Evolutionary conservation across 2,329 filamentous ascomycete species (phyloP).

Genomic region (Aaosphaeria arxii): DNA sequence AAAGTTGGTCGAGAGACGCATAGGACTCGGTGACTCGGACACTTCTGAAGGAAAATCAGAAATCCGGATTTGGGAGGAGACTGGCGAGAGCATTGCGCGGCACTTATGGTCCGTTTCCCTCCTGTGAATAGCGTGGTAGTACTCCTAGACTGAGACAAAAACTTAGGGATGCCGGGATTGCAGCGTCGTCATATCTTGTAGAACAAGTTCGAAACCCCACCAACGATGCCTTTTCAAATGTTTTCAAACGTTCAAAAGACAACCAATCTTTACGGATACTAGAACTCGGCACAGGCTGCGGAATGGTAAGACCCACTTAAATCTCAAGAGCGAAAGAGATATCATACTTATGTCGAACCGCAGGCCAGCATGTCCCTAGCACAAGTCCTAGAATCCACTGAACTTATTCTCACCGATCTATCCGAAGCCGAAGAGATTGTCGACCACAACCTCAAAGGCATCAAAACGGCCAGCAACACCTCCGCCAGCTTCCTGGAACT

Average conservation of each 20-base stretch:
- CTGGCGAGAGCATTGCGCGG: slow-evolving; percentile 68
- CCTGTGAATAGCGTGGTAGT: background rate
- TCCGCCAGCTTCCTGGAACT: slow-evolving; percentile 51
- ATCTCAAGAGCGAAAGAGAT: background rate
- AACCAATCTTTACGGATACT: slow-evolving; percentile 44
- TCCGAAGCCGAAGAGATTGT: slow-evolving; percentile 62
- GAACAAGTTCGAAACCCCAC: background rate
- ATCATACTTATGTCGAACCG: background rate
- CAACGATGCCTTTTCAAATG: slow-evolving; percentile 23
- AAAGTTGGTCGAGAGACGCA: slow-evolving; percentile 55
- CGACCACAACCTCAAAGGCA: slow-evolving; percentile 51
- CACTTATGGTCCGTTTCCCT: slow-evolving; percentile 62
- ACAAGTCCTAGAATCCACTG: slow-evolving; percentile 49
- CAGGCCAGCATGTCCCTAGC: slow-evolving; percentile 58
- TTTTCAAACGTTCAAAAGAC: background rate
- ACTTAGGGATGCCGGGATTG: slow-evolving; percentile 57
- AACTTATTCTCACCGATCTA: slow-evolving; percentile 63
- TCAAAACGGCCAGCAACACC: slow-evolving; percentile 43
- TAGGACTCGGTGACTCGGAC: slow-evolving; percentile 42
- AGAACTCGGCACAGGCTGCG: slow-evolving; percentile 67
- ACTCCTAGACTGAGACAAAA: background rate
- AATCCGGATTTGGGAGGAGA: slow-evolving; percentile 64
- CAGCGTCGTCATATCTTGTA: slow-evolving; percentile 54
- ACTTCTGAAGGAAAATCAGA: slow-evolving; percentile 2
- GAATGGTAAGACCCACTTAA: slow-evolving; percentile 49